Evolutionary conservation across 2,329 filamentous ascomycete genomes (phyloP).

Genomic region (Fusarium sulawesiense): DNA sequence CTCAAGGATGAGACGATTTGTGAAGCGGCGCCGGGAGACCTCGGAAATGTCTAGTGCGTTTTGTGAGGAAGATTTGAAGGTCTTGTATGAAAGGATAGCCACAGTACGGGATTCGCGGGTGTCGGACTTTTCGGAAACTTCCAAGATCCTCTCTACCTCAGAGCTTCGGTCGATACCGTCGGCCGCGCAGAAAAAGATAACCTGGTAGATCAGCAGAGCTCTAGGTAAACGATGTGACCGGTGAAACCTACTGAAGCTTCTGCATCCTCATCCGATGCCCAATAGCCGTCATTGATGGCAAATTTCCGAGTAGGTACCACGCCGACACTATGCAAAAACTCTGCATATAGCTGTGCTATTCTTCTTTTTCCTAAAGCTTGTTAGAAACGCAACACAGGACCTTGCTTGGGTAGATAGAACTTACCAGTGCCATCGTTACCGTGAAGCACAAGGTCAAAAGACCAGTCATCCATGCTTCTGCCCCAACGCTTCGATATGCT

Average conservation of each 20-base stretch:
- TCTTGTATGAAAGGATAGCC: not conserved
- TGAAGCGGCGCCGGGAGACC: not conserved
- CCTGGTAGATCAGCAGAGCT: not conserved
- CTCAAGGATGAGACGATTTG: not conserved
- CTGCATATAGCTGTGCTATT: slow-evolving; percentile 4
- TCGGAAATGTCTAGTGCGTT: not conserved
- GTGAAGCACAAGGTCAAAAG: not conserved
- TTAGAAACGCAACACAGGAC: not conserved
- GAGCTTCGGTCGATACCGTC: not conserved
- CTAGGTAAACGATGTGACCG: not conserved
- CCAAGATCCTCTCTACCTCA: not conserved
- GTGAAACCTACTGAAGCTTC: not conserved
- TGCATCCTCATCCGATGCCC: too few species aligned
- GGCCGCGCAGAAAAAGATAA: not conserved
- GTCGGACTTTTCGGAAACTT: not conserved
- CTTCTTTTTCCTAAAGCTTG: not conserved
- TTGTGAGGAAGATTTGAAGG: not conserved
- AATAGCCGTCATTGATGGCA: too few species aligned
- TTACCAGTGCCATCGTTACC: not conserved
- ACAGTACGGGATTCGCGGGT: not conserved
- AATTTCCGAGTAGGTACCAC: not conserved
- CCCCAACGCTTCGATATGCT: not conserved
- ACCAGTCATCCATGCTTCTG: not conserved
- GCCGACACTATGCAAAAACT: not conserved
- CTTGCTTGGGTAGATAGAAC: not conserved